Percentiles rank a stretch among this genome's conserved stretches.
These are phyloP conservation scores for Astraeus odoratus DNA, from an alignment of 768 basidiomycete species.

Conservation along the genomic window DNA sequence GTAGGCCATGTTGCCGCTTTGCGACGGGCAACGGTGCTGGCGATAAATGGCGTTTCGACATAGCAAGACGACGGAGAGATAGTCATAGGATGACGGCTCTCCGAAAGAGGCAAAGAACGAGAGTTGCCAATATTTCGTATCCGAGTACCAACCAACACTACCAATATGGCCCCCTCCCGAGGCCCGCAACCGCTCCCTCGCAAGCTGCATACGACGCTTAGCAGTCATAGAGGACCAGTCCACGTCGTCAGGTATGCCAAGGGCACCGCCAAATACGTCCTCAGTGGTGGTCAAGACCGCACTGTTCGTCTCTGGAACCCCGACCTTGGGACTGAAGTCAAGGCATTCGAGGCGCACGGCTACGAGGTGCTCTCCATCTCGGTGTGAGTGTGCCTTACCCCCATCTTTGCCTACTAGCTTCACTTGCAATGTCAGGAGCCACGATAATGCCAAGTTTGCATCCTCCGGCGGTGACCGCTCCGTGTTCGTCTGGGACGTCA, in stretches of 20 bases:
- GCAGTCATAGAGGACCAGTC: conserved; percentile 73
- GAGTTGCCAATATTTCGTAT: too few relatives aligned
- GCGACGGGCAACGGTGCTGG: conserved; percentile 44
- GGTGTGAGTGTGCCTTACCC: conserved; percentile 50
- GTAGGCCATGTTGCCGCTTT: conserved; percentile 43
- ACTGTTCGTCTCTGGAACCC: conserved; percentile 91
- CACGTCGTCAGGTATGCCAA: conserved; percentile 91
- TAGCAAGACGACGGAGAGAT: conserved; percentile 14
- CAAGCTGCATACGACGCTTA: conserved; percentile 54
- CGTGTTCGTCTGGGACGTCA: conserved; percentile 95
- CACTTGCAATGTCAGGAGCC: conserved; percentile 44
- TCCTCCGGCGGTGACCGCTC: conserved; percentile 92
- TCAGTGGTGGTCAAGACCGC: conserved; percentile 93
- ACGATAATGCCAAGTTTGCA: conserved; percentile 92
- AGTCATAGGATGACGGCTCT: too few relatives aligned
- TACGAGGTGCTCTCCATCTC: conserved; percentile 91
- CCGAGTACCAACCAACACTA: background rate
- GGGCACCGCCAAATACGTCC: conserved; percentile 78
- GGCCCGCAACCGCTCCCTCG: conserved; percentile 50
- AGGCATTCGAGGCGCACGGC: conserved; percentile 84
- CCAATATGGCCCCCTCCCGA: conserved; percentile 47
- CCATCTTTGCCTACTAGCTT: background rate
- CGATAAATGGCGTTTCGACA: conserved; percentile 49
- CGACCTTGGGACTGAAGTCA: conserved; percentile 79
- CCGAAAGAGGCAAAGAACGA: too few relatives aligned